Evolutionary conservation across 2,329 filamentous ascomycete genomes (phyloP), one percentile per base, ranked within the genome.

Genomic region (Neofusicoccum parvum): DNA sequence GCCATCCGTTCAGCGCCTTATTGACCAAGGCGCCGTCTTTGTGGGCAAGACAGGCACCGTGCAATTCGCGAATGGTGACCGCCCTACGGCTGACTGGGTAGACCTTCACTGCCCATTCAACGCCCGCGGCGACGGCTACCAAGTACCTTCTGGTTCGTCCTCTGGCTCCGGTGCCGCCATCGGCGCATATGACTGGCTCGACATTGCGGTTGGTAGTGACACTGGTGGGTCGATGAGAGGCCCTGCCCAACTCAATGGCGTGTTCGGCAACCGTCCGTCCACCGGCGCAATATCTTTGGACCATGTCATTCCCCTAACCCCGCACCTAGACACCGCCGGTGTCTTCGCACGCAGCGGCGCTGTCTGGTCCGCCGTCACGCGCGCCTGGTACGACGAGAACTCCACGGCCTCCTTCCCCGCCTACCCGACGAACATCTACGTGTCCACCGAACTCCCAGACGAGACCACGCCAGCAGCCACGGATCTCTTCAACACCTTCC

Each of bases 161-260:
- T 75, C 77, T 0, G 80, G 80, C 0, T 75, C 75, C 0, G 79
- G 74, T 5, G 79, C 78, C 0, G 75, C 78, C 0, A 67, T 81
- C 0, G 78, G 75, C 3, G 73, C 77, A 1, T 83, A 83, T 49
- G 74, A 76, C 14, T 83, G 81, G 81, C 71, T 83, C 0, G 81
- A 83, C 64, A 70, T 81, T 39, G 79, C 75, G 4, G 71, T 82
- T 17, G 80, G 80, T 0, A 79, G 74, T 32, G 81, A 82, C 64
- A 84, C 81, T 2, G 81, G 80, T 2, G 80, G 80, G 3, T 80
- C 77, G 3, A 81, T 84, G 60, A 76, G 82, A 17, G 76, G 80
- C 0, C 83, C 82, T 0, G 79, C 81, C 2, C 74, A 73, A 0
- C 72, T 76, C 0, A 75, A 80, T 23, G 83, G 82, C 0, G 66